Evolutionary conservation across 768 basidiomycete genomes (phyloP).

Genomic region (Hemileccinum rubropunctum): DNA sequence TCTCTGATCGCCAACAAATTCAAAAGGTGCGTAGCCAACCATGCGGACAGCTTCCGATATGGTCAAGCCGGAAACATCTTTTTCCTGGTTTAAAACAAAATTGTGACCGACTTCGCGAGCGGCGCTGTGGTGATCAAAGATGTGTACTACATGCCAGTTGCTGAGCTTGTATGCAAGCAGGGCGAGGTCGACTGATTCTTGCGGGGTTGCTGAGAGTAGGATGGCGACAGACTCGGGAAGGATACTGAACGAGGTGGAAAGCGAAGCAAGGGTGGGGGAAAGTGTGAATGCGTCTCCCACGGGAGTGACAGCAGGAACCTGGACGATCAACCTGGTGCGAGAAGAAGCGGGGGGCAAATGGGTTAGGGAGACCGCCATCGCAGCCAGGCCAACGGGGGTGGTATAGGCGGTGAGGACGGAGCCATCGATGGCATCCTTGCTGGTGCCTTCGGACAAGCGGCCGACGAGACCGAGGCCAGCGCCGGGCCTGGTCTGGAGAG

Average conservation of each 20-base stretch:
- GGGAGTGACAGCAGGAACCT: slow-evolving; percentile 75
- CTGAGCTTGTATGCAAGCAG: slow-evolving; percentile 69
- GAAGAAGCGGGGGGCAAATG: slow-evolving; percentile 62
- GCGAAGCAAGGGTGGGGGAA: slow-evolving; percentile 71
- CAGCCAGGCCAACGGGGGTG: slow-evolving; percentile 76
- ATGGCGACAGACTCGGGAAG: slow-evolving; percentile 68
- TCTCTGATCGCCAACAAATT: slow-evolving; percentile 63
- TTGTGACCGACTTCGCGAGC: slow-evolving; percentile 71
- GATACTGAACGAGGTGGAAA: slow-evolving; percentile 56
- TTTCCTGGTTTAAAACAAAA: slow-evolving; percentile 37
- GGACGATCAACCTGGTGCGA: slow-evolving; percentile 71
- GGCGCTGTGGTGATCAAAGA: slow-evolving; percentile 85
- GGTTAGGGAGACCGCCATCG: slow-evolving; percentile 79
- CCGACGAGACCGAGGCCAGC: slow-evolving; percentile 81
- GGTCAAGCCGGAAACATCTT: slow-evolving; percentile 27
- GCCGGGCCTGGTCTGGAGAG: slow-evolving; percentile 80
- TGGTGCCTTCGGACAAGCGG: slow-evolving; percentile 75
- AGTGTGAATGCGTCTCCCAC: slow-evolving; percentile 65
- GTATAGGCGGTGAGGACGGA: slow-evolving; percentile 76
- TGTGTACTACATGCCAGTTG: slow-evolving; percentile 72
- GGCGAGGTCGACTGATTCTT: slow-evolving; percentile 78
- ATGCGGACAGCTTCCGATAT: slow-evolving; percentile 50
- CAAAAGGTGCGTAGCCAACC: slow-evolving; percentile 73
- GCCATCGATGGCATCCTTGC: slow-evolving; percentile 57
- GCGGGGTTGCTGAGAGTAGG: slow-evolving; percentile 79